A percentile compares a stretch with the other conserved stretches of the same genome.
Evolutionary conservation across 164 flowering plant species (phyloP).

Genomic region (Magnolia changhungtana): DNA sequence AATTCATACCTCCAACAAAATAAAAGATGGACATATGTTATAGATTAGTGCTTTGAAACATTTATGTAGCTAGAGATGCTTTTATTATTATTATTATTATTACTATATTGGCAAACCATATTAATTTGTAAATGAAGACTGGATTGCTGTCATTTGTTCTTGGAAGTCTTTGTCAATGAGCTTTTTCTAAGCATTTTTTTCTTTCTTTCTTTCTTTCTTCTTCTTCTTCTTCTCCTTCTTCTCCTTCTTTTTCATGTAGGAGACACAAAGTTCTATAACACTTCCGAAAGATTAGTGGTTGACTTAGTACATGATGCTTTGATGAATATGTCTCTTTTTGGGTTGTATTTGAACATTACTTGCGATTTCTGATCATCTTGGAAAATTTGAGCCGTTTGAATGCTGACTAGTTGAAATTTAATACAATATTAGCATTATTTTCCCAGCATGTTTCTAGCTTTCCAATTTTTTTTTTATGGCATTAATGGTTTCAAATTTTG

Average conservation of each 20-base stretch:
- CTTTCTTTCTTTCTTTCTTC: too few species aligned
- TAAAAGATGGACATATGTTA: background rate
- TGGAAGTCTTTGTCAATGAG: background rate
- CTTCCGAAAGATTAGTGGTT: conserved; percentile 75
- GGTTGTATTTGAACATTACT: background rate
- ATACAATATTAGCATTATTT: too few species aligned
- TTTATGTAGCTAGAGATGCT: background rate
- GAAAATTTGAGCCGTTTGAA: background rate
- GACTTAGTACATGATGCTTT: conserved; percentile 83
- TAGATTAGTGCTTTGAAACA: background rate
- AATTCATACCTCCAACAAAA: background rate
- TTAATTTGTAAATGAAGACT: background rate
- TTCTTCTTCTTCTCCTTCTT: background rate
- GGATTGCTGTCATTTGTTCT: background rate
- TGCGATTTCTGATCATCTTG: background rate
- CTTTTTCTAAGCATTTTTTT: background rate
- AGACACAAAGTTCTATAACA: conserved; percentile 91
- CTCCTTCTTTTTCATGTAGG: conserved; percentile 40
- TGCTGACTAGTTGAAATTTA: background rate
- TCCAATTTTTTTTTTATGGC: too few species aligned
- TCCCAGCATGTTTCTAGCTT: too few species aligned
- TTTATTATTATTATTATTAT: background rate
- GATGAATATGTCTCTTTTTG: conserved; percentile 49
- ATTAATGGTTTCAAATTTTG: too few species aligned
- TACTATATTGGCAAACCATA: background rate